Conservation (phyloP, 192 early-diverging fungal species). For the Coemansia sp. region DNA sequence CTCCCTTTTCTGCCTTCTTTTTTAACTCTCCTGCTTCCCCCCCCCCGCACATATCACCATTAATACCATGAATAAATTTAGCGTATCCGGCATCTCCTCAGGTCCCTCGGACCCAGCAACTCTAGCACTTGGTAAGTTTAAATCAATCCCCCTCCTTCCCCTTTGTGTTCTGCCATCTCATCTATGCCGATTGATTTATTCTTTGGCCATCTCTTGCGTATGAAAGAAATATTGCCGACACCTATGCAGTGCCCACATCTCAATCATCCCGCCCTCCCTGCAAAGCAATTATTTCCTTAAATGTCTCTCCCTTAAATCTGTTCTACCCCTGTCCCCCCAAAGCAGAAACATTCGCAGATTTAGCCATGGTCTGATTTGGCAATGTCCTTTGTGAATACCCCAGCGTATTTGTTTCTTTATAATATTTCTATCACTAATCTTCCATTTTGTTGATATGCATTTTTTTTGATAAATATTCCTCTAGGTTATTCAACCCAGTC, state of each 20-base stretch:
- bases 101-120: slow-evolving; percentile 24
- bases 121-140: slow-evolving; percentile 43
- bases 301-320: not conserved
- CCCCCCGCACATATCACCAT: not conserved
- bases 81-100: not conserved
- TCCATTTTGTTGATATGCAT: not conserved
- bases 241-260: not conserved
- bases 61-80: no score
- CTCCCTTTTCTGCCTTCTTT: not conserved
- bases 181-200: not conserved
- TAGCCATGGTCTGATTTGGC: not conserved
- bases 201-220: not conserved
- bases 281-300: slow-evolving; percentile 13
- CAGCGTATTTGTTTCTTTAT: not conserved
- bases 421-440: not conserved
- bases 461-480: slow-evolving; percentile 35
- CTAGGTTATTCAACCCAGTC: slow-evolving; percentile 27
- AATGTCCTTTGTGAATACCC: not conserved
- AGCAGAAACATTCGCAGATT: not conserved
- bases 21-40: not conserved
- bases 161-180: not conserved
- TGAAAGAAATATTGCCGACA: no score
- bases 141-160: no score
- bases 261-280: not conserved
- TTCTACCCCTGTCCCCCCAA: not conserved